Evolutionary conservation across 176 grass and related monocot genomes (phyloP), one percentile per base, ranked within the genome.

Genomic region (Canna indica): DNA sequence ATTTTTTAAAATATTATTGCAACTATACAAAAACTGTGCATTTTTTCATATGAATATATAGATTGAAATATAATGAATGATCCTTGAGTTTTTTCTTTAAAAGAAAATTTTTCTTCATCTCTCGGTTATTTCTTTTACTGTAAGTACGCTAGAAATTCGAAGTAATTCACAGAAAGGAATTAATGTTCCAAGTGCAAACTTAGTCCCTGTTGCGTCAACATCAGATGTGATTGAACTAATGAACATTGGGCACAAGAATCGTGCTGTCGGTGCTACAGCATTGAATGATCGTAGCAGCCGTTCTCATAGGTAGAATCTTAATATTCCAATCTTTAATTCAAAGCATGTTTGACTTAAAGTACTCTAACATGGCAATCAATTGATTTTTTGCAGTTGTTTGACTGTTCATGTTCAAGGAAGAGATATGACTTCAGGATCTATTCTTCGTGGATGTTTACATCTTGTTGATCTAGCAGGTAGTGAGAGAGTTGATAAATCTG

Each of bases 401-500:
- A 99, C 94, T 45, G 94, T 99, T 71, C 94, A 99, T 78, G 80
- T 99, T 81, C 84, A 93, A 87, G 94, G 94, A 81, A 99, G 85
- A 87, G 87, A 99, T 77, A 74, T 90, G 70, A 90, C 94, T 52
- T 86, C 89, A 69, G 84, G 84, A 56, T 71, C 80, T 11, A 82
- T 86, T 64, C 78, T 99, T 77, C 94, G 82, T 2, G 94, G 94
- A n/a, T 99, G 89, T 79, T 90, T 99, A 87, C 94, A 99, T 81
- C 87, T 99, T 81, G 94, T 99, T 70, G 94, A 99, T 84, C 84
- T 99, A 68, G 94, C 94, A 46, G 94, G 94, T 66, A 99, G 94
- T 46, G 94, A 99, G 74, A 84, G 94, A 42, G 90, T 99, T 73
- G 86, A 93, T 73, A 99, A 99, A 71, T 99, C 90, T 78, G 94